Evolutionary conservation across 1,284 basidiomycete species (phyloP), one percentile per base, ranked within the genome.

Genomic region (Rhodotorula sp.): DNA sequence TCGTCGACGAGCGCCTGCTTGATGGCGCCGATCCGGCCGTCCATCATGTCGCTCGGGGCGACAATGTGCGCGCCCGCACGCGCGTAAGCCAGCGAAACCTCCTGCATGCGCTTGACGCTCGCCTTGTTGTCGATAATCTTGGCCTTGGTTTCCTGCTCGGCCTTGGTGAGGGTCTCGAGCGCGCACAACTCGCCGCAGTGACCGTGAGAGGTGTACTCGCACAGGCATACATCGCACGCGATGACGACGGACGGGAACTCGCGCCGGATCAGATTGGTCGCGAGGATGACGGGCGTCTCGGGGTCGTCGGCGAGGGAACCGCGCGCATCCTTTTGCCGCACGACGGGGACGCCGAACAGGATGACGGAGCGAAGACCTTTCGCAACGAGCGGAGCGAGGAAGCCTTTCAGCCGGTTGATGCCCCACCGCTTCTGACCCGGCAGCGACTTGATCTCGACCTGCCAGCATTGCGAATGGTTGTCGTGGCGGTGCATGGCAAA

Each of bases 1-100:
- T 86, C 86, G 72, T 92, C 88, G 70, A 97, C 91, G 68, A 99
- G 84, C 2, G 86, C 87, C 54, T 87, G 84, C 83, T 98, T 99
- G 83, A 99, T 99, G 15, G 89, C 88, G 69, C 87, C 88, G 71
- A 99, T 89, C 34, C 76, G 60, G 1, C 76, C 96, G 80, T 99
- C 97, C 95, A 99, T 99, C 97, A 99, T 99, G 82, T 99, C 97
- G 80, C 93, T 97, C 3, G 97, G 97, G 2, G 97, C 97, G 70
- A 99, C 96, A 79, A 94, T 96, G 82, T 99, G 93, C 0, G 93
- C 97, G 18, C 97, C 97, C 0, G 96, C 97, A 73, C 87, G 86
- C 3, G 96, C 96, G 78, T 99, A 99, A 77, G 87, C 89, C 62
- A 98, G 85, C 0, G 97, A 94, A 29, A 99, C 95, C 79, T 97